These are phyloP conservation scores for Hippophae tibetana DNA, from an alignment of 306 rosid species.

Conservation along the genomic window DNA sequence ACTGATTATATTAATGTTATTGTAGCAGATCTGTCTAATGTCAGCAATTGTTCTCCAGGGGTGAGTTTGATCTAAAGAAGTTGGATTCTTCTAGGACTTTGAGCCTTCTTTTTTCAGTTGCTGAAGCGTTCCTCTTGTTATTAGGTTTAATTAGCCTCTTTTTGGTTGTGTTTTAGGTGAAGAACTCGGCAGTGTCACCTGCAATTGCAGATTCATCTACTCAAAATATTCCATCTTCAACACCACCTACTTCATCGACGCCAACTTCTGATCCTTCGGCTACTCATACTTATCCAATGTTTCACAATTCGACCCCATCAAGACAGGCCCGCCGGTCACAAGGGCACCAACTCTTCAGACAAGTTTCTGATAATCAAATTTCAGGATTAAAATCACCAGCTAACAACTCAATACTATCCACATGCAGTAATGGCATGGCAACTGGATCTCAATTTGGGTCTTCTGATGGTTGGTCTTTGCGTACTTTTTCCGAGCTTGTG, in stretches of 20 bases:
- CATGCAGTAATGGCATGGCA: constrained; percentile 68
- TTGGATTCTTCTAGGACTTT: constrained; percentile 4
- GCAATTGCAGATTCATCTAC: constrained; percentile 42
- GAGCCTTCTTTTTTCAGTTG: constrained; percentile 1
- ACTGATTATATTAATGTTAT: constrained; percentile 7
- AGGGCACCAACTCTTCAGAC: constrained; percentile 57
- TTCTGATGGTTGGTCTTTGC: constrained; percentile 94
- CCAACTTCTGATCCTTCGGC: constrained; percentile 44
- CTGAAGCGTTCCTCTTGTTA: constrained; percentile 7
- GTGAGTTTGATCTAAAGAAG: constrained; percentile 35
- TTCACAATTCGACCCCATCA: constrained; percentile 49
- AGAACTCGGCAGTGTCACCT: constrained; percentile 40
- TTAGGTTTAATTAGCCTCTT: constrained; percentile 9
- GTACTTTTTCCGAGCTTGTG: constrained; percentile 90
- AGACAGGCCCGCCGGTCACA: constrained; percentile 69
- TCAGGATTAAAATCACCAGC: constrained; percentile 64
- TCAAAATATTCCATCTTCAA: constrained; percentile 43
- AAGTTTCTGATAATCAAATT: constrained; percentile 70
- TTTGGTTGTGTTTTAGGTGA: constrained; percentile 35
- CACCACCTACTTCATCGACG: constrained; percentile 44
- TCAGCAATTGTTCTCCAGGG: constrained; percentile 41
- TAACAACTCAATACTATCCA: constrained; percentile 58
- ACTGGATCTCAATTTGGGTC: constrained; percentile 70
- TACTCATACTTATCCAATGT: constrained; percentile 31
- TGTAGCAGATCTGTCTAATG: constrained; percentile 39